Percentiles rank a stretch among this genome's conserved stretches.
These are phyloP conservation scores for Saturnispora mendoncae DNA, from an alignment of 805 yeast species.

Conservation along the genomic window DNA sequence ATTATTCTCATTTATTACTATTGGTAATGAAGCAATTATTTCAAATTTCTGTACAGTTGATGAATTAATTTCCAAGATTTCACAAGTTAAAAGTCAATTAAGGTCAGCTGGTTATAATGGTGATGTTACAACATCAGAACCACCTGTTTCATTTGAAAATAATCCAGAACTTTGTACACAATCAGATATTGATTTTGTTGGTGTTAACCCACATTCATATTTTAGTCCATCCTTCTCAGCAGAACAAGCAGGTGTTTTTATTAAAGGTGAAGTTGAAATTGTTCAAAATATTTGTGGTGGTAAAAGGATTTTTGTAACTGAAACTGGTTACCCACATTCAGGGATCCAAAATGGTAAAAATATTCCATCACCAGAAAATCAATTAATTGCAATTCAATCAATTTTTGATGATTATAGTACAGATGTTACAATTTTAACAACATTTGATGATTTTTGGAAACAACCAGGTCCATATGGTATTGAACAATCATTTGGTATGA, in stretches of 20 bases:
- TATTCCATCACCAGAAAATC: slow-evolving; percentile 64
- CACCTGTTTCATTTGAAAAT: slow-evolving; percentile 62
- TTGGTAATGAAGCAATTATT: slow-evolving; percentile 84
- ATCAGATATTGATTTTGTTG: slow-evolving; percentile 71
- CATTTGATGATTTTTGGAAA: slow-evolving; percentile 86
- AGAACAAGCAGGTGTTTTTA: slow-evolving; percentile 59
- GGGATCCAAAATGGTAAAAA: slow-evolving; percentile 68
- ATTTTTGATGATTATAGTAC: slow-evolving; percentile 51
- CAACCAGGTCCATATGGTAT: slow-evolving; percentile 72
- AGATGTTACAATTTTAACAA: slow-evolving; percentile 63
- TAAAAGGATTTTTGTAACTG: slow-evolving; percentile 55
- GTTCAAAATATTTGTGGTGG: slow-evolving; percentile 49
- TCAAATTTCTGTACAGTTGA: slow-evolving; percentile 50
- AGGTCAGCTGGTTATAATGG: slow-evolving; percentile 70
- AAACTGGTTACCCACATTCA: slow-evolving; percentile 81
- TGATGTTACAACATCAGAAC: slow-evolving; percentile 74
- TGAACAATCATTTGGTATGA: slow-evolving; percentile 80
- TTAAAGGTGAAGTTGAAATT: slow-evolving; percentile 50
- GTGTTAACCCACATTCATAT: slow-evolving; percentile 81
- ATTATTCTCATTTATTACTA: slow-evolving; percentile 64
- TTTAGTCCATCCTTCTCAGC: slow-evolving; percentile 61
- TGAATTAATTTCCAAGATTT: slow-evolving; percentile 58
- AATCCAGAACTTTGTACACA: slow-evolving; percentile 61
- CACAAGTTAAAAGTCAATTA: slow-evolving; percentile 51
- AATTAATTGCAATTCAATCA: slow-evolving; percentile 54